Evolutionary conservation across 2,329 filamentous ascomycete species (phyloP).

Genomic region (Ascochyta fabae): DNA sequence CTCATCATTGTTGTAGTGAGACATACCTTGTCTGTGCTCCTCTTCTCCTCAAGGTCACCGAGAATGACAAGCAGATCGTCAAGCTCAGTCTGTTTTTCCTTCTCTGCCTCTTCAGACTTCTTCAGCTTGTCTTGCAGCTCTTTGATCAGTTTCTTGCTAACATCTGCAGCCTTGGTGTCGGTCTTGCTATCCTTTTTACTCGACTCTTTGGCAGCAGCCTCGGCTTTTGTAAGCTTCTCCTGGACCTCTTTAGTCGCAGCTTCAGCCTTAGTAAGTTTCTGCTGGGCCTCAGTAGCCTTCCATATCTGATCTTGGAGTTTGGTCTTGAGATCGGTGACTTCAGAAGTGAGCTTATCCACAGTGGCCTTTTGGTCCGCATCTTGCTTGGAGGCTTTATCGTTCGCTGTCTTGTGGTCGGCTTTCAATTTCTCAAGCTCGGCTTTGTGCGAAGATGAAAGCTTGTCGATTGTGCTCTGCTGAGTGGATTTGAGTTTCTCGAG

Average conservation of each 20-base stretch:
- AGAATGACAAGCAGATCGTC: constrained; percentile 58
- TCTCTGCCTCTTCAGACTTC: constrained; percentile 42
- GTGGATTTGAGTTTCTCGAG: constrained; percentile 20
- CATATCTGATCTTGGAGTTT: constrained; percentile 53
- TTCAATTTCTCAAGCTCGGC: constrained; percentile 21
- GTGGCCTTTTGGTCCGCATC: constrained; percentile 5
- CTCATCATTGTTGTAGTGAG: neutral
- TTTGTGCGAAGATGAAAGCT: constrained; percentile 6
- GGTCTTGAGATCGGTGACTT: constrained; percentile 41
- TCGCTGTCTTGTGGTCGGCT: constrained; percentile 7
- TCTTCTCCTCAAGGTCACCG: constrained; percentile 56
- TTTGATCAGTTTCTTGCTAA: constrained; percentile 45
- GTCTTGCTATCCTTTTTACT: constrained; percentile 26
- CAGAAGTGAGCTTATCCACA: constrained; percentile 35
- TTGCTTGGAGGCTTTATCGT: neutral
- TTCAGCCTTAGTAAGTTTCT: constrained; percentile 37
- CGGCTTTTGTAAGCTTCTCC: constrained; percentile 39
- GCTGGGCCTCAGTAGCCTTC: constrained; percentile 56
- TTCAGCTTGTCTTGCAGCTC: constrained; percentile 56
- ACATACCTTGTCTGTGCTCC: constrained; percentile 47
- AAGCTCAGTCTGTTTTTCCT: constrained; percentile 55
- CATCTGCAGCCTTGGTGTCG: constrained; percentile 52
- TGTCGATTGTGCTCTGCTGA: constrained; percentile 1
- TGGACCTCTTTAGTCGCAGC: constrained; percentile 49
- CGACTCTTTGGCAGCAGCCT: constrained; percentile 4